Conservation (phyloP, 345 rosid genomes). For the Eutrema japonicum region DNA sequence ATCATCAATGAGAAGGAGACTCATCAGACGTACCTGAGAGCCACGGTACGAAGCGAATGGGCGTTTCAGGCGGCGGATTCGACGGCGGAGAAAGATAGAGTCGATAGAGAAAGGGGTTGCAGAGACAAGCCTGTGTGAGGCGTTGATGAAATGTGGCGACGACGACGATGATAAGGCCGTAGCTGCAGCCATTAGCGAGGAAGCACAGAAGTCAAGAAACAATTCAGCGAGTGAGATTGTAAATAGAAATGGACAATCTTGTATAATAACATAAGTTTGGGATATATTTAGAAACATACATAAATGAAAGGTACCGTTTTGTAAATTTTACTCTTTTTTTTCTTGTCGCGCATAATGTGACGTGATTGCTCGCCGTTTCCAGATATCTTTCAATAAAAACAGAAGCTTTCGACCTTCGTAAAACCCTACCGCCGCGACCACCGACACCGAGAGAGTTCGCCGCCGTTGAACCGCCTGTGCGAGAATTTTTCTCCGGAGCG, state of each 20-base stretch:
- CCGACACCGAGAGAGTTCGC: slow-evolving; percentile 20
- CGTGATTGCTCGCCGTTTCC: slow-evolving; percentile 19
- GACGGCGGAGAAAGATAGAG: slow-evolving; percentile 16
- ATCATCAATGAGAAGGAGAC: neutral
- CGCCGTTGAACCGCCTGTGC: slow-evolving; percentile 9
- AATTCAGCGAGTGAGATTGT: slow-evolving; percentile 1
- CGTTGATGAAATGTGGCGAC: slow-evolving; percentile 14
- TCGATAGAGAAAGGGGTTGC: slow-evolving; percentile 15
- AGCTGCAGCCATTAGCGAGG: slow-evolving; percentile 42
- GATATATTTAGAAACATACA: rapidly evolving
- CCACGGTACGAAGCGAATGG: slow-evolving; percentile 32
- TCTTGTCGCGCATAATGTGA: neutral
- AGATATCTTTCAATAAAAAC: slow-evolving; percentile 13
- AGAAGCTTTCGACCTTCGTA: slow-evolving; percentile 19
- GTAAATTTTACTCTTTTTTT: neutral
- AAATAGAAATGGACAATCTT: slow-evolving; percentile 5
- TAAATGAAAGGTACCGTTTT: neutral
- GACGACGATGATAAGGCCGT: slow-evolving; percentile 44
- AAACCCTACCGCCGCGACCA: slow-evolving; percentile 48
- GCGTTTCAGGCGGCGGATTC: slow-evolving; percentile 27
- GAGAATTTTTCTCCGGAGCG: neutral
- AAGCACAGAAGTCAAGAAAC: neutral
- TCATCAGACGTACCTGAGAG: slow-evolving; percentile 33
- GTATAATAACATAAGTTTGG: neutral
- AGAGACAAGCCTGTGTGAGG: slow-evolving; percentile 11